These are phyloP conservation scores for Beauveria australis DNA, from an alignment of 2,329 filamentous ascomycete genomes.

Conservation along the genomic window DNA sequence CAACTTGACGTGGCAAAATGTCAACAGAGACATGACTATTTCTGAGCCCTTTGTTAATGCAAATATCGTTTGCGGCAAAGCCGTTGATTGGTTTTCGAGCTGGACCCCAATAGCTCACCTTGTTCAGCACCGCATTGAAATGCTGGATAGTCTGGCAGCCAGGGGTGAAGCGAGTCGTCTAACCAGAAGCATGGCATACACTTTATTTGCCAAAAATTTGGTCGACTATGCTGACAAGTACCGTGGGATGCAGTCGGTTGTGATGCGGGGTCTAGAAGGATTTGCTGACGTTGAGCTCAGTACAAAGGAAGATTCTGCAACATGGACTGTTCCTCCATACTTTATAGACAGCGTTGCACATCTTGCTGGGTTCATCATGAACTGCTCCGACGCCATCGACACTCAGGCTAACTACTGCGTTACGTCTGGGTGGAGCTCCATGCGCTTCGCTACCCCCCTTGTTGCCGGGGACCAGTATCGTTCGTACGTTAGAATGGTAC, in stretches of 20 bases:
- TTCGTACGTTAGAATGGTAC: slow-evolving; percentile 52
- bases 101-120: slow-evolving; percentile 55
- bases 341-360: slow-evolving; percentile 50
- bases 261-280: slow-evolving; percentile 28
- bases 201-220: slow-evolving; percentile 46
- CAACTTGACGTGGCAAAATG: slow-evolving; percentile 26
- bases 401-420: slow-evolving; percentile 46
- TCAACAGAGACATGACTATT: not conserved
- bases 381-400: slow-evolving; percentile 43
- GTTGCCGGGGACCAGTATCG: slow-evolving; percentile 39
- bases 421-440: slow-evolving; percentile 48
- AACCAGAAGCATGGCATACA: slow-evolving; percentile 43
- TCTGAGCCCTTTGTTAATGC: slow-evolving; percentile 14
- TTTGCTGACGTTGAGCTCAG: slow-evolving; percentile 34
- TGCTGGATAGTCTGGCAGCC: slow-evolving; percentile 17
- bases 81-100: slow-evolving; percentile 41
- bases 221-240: slow-evolving; percentile 49
- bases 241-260: slow-evolving; percentile 50
- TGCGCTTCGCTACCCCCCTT: slow-evolving; percentile 42
- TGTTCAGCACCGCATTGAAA: slow-evolving; percentile 32
- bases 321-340: slow-evolving; percentile 47
- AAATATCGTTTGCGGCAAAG: slow-evolving; percentile 37
- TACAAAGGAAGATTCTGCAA: slow-evolving; percentile 18
- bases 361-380: slow-evolving; percentile 28
- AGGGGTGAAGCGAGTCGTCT: slow-evolving; percentile 21